Evolutionary conservation across 2,329 filamentous ascomycete genomes (phyloP), one percentile per base, ranked within the genome.

Genomic region (Pseudogymnoascus sp.): DNA sequence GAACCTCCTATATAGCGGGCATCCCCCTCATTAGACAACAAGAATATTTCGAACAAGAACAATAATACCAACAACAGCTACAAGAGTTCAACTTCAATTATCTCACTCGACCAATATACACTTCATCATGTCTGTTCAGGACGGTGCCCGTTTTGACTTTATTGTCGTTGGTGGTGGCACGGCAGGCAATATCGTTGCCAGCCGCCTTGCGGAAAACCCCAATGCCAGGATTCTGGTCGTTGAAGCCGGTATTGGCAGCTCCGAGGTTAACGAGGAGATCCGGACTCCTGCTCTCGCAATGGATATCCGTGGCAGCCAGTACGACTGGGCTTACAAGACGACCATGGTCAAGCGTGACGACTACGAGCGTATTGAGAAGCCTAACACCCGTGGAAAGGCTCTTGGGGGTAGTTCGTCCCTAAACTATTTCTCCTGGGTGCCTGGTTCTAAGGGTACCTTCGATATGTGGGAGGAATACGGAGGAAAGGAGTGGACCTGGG

Each of bases 351-450:
- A 84, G 62, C 78, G 83, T 1, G 75, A 77, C 9, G 83, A 87
- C 67, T 87, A 86, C 69, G 80, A 81, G 60, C 81, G 84, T 9
- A 75, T 86, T 38, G 83, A 87, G 70, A 86, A 86, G 75, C 83
- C 83, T 52, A 86, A 87, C 69, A 85, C 75, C 7, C 71, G 75
- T 18, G 75, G 76, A 1, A 75, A 75, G 61, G 66, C 72, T 1
- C 69, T 77, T 0, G 75, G 77, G 21, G 75, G 75, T 7, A 83
- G 8, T 79, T 84, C 41, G 81, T 85, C 8, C 84, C 84, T 72
- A 77, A 88, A 88, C 73, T 88, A 87, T 71, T 86, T 82, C 72
- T 86, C 83, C 11, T 88, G 84, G 84, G 77, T 85, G 4, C 83
- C 80, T 1, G 85, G 84, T 1, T 81, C 78, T 62, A 79, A 80